Evolutionary conservation across 1,284 basidiomycete genomes (phyloP), one percentile per base, ranked within the genome.

Genomic region (Omphalotus olearius): DNA sequence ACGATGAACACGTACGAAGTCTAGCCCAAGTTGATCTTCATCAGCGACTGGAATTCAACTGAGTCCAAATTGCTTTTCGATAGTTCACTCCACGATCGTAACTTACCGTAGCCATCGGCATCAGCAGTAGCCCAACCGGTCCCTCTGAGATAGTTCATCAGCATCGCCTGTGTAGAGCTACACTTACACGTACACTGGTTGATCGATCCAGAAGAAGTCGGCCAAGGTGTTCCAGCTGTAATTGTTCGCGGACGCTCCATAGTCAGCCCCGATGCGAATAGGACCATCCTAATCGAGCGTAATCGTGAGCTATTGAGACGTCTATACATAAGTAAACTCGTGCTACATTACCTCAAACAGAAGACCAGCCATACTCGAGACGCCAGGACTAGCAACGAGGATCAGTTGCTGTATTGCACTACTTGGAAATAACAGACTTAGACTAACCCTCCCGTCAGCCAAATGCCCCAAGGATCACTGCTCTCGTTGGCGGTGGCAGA

Each of bases 151-250:
- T 9, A 51, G 16, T 50, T 33, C 13, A 28, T 62, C 6, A 64
- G 48, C 33, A 46, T 11, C 14, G 46, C 18, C 6, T 37, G 17
- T 18, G 20, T 5, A 13, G 26, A 3, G 28, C 20, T 17, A 39
- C 25, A 9, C 35, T 33, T 38, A 26, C 56, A 20, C 74, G 26
- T 65, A 82, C 80, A 85, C 84, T 51, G 85, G 86, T 54, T 87
- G 83, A 61, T 88, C 87, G 45, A 88, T 68, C 82, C 82, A 88
- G 48, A 88, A 71, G 57, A 76, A 80, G 66, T 89, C 86, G 2
- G 80, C 78, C 16, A 84, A 61, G 36, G 67, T 74, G 57, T 78
- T 66, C 80, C 84, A 87, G 57, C 78, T 76, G 62, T 76, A 73
- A 7, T 72, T 62, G 56, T 87, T 85, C 11, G 69, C 60, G 25